phyloP scores from a whole-genome alignment of 495 filamentous ascomycete genomes.

The Hypoxylon intermedium region DNA sequence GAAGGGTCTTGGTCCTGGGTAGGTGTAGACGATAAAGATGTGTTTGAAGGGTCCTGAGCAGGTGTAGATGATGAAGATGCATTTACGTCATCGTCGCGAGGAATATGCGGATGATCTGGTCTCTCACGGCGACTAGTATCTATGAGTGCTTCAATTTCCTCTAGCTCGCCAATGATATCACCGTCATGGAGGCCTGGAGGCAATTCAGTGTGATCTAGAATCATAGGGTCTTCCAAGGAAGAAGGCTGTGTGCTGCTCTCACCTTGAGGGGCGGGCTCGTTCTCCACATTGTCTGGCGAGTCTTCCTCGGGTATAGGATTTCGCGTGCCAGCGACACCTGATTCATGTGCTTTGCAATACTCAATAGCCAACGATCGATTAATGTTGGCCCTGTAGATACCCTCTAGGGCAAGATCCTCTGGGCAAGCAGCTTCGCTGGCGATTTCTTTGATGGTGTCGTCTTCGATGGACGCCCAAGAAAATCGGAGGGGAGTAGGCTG shows the following conservation, averaged over 20 bases:
- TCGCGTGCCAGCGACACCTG: conserved; percentile 52
- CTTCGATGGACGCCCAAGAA: conserved; percentile 34
- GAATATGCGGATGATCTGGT: conserved; percentile 19
- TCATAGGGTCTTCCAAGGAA: conserved; percentile 38
- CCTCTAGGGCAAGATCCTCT: conserved; percentile 72
- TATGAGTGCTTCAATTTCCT: conserved; percentile 22
- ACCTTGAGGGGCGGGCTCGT: conserved; percentile 28
- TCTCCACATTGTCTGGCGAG: conserved; percentile 29
- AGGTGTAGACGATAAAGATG: conserved; percentile 33
- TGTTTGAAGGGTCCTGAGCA: conserved; percentile 26
- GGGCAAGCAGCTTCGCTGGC: conserved; percentile 26
- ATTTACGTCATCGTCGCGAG: conserved; percentile 19
- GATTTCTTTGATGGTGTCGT: conserved; percentile 40
- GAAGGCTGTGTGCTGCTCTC: conserved; percentile 15
- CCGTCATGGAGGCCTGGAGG: conserved; percentile 38
- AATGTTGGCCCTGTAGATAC: conserved; percentile 81
- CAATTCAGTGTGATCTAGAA: conserved; percentile 37
- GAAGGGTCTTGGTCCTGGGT: conserved; percentile 30
- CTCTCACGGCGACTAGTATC: conserved; percentile 28
- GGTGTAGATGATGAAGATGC: conserved; percentile 33
- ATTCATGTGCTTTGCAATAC: conserved; percentile 71
- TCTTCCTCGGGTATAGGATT: conserved; percentile 73
- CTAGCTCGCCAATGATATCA: conserved; percentile 28
- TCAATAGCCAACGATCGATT: conserved; percentile 64
- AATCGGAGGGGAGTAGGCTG: conserved; percentile 46